Conservation (phyloP, 1,284 basidiomycete species). For the Puccinia coronata region DNA sequence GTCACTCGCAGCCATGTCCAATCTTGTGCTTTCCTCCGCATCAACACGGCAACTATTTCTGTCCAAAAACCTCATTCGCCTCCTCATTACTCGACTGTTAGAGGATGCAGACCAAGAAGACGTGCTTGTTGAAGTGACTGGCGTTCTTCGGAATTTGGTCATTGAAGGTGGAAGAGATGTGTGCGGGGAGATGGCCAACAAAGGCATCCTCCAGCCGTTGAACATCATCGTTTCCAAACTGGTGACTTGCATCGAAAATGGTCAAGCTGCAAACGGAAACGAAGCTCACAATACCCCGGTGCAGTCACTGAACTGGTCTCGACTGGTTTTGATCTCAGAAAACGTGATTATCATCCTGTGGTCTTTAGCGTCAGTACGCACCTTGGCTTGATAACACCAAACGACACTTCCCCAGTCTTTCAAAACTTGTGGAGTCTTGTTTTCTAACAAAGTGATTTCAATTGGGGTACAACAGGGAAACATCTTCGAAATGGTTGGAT, state of each 20-base stretch:
- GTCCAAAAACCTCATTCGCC: constrained; percentile 35
- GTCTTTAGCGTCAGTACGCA: constrained; percentile 41
- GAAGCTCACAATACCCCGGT: background rate
- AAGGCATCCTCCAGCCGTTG: constrained; percentile 36
- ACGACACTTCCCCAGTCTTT: background rate
- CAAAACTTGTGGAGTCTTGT: too few species aligned
- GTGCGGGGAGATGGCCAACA: constrained; percentile 44
- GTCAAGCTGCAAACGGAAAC: background rate
- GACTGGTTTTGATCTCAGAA: constrained; percentile 23
- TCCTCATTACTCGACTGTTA: constrained; percentile 24
- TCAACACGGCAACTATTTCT: constrained; percentile 36
- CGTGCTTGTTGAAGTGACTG: constrained; percentile 32
- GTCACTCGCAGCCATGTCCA: constrained; percentile 37
- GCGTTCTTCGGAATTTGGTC: constrained; percentile 27
- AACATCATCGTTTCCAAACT: constrained; percentile 21
- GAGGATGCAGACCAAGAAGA: constrained; percentile 24
- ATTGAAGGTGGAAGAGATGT: constrained; percentile 46
- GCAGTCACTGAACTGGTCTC: constrained; percentile 13
- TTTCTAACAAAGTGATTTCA: too few species aligned
- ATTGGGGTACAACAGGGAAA: constrained; percentile 17
- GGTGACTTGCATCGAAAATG: constrained; percentile 1
- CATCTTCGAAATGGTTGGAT: constrained; percentile 33
- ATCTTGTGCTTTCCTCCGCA: constrained; percentile 38
- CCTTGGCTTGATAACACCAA: background rate
- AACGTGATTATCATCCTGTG: constrained; percentile 38